phyloP scores from a whole-genome alignment of 1,284 basidiomycete genomes.

The Ustilago xerochloae region DNA sequence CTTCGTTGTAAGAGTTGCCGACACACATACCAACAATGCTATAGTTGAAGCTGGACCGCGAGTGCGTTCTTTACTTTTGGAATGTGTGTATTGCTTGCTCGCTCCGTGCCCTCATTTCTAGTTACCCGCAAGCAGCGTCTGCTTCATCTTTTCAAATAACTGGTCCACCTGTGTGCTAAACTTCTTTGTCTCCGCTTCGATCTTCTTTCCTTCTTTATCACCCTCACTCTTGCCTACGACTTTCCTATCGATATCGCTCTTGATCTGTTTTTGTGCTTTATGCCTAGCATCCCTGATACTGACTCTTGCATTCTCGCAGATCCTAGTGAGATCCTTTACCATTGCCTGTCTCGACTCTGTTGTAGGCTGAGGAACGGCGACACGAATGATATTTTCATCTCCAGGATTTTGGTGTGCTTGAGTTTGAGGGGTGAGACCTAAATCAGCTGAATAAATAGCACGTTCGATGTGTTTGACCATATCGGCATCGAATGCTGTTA shows the following conservation, averaged over 20 bases:
- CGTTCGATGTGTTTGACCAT: slow-evolving; percentile 65
- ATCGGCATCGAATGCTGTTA: slow-evolving; percentile 61
- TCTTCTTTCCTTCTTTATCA: slow-evolving; percentile 52
- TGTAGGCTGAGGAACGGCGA: slow-evolving; percentile 63
- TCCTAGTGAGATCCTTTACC: slow-evolving; percentile 57
- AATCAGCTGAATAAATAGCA: slow-evolving; percentile 59
- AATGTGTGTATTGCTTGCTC: neutral
- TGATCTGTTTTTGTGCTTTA: slow-evolving; percentile 64
- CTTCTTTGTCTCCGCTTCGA: slow-evolving; percentile 61
- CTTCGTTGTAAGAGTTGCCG: too few relatives aligned
- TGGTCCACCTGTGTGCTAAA: slow-evolving; percentile 48
- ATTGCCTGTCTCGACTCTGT: slow-evolving; percentile 60
- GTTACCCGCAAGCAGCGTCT: slow-evolving; percentile 30
- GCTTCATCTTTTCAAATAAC: slow-evolving; percentile 58
- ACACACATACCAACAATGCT: too few relatives aligned
- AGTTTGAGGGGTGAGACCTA: slow-evolving; percentile 59
- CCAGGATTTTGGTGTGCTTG: slow-evolving; percentile 31
- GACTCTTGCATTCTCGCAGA: slow-evolving; percentile 65
- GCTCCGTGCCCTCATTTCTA: neutral
- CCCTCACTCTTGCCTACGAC: slow-evolving; percentile 59
- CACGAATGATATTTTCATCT: slow-evolving; percentile 59
- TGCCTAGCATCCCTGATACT: slow-evolving; percentile 61
- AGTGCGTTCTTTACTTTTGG: too few relatives aligned
- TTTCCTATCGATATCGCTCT: slow-evolving; percentile 59
- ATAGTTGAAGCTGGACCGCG: too few relatives aligned